These are phyloP conservation scores for Metschnikowia peoriensis DNA, from an alignment of 805 yeast genomes.

Conservation along the genomic window DNA sequence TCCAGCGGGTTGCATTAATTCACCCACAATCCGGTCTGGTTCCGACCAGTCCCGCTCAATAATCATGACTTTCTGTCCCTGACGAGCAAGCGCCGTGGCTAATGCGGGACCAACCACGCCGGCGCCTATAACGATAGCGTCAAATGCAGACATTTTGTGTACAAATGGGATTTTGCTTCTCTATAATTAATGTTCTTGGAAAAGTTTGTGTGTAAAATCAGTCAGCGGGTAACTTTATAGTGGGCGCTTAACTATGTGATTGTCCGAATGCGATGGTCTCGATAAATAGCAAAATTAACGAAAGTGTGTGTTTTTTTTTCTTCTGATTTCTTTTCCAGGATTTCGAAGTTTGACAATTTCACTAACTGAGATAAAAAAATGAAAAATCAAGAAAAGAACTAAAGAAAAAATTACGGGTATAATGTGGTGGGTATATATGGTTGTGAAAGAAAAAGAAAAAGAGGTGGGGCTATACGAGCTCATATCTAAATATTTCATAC, in stretches of 20 bases:
- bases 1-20: conserved; percentile 97
- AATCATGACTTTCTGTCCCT: conserved; percentile 77
- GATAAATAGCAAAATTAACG: no score
- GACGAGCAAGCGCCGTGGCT: conserved; percentile 86
- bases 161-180: not conserved
- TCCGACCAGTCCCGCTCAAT: conserved; percentile 86
- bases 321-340: no score
- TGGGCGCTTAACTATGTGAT: no score
- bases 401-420: not conserved
- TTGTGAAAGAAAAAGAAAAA: not conserved
- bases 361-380: no score
- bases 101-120: conserved; percentile 95
- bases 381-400: not conserved
- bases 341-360: no score
- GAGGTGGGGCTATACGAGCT: not conserved
- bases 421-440: not conserved
- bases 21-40: conserved; percentile 98
- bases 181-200: no score
- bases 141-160: conserved; percentile 31
- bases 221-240: no score
- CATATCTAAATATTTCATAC: not conserved
- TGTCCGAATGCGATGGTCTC: no score
- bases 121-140: conserved; percentile 94
- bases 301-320: no score
- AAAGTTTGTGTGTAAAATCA: no score